Percentiles rank a stretch among this genome's conserved stretches.
phyloP scores from a whole-genome alignment of 768 basidiomycete genomes.

The Mycena polygramma region DNA sequence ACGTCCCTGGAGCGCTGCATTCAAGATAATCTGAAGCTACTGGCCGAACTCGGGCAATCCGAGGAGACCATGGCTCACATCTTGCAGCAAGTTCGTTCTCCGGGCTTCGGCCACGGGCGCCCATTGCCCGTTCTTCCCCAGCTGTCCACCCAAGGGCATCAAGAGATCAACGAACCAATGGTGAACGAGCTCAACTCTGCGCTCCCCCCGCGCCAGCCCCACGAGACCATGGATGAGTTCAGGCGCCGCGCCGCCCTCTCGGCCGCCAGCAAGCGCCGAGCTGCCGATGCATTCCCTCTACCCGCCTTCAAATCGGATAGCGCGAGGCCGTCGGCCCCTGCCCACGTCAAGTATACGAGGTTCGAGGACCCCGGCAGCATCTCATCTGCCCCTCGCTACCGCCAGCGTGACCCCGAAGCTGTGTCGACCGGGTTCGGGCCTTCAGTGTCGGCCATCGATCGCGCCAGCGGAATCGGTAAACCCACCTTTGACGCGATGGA shows the following conservation, averaged over 20 bases:
- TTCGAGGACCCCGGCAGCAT: slow-evolving; percentile 1
- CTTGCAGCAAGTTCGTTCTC: background rate
- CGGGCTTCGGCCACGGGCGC: background rate
- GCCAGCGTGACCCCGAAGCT: no score
- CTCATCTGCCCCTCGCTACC: background rate
- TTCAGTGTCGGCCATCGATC: background rate
- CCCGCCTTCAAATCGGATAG: no score
- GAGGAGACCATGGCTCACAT: background rate
- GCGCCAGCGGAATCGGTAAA: background rate
- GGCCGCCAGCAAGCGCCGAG: background rate
- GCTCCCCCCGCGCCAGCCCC: background rate
- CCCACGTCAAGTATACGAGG: background rate
- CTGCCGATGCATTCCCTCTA: background rate
- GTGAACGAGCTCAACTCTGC: background rate
- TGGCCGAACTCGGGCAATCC: background rate
- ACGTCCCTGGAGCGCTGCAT: background rate
- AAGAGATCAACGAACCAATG: background rate
- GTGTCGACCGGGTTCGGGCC: background rate
- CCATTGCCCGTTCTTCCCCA: background rate
- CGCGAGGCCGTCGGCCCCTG: background rate
- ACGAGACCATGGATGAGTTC: background rate
- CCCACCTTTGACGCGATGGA: background rate
- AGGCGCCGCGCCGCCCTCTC: background rate
- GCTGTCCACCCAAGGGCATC: background rate
- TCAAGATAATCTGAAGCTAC: background rate